These are phyloP conservation scores for Paecilomyces formosus DNA, from an alignment of 2,329 filamentous ascomycete species.

Conservation along the genomic window DNA sequence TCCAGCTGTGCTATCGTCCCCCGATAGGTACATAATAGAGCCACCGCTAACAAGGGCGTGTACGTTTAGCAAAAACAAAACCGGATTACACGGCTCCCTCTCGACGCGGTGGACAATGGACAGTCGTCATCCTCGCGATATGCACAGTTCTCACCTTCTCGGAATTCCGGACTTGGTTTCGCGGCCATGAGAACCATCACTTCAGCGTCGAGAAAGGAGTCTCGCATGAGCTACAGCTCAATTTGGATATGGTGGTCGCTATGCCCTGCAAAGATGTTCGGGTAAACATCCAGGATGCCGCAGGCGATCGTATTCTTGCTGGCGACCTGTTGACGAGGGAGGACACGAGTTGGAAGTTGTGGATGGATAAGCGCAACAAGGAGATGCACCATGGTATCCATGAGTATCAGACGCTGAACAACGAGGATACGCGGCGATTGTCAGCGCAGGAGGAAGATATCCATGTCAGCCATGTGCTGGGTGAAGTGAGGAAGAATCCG, in stretches of 20 bases:
- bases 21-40: not conserved
- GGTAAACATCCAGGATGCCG: constrained; percentile 93
- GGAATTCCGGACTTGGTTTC: constrained; percentile 77
- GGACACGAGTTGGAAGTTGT: constrained; percentile 71
- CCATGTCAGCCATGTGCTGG: constrained; percentile 86
- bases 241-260: constrained; percentile 82
- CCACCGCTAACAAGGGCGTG: not conserved
- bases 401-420: constrained; percentile 47
- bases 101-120: constrained; percentile 87
- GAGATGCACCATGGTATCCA: constrained; percentile 52
- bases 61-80: constrained; percentile 76
- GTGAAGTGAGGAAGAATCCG: constrained; percentile 61
- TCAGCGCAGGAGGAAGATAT: constrained; percentile 57
- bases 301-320: constrained; percentile 85
- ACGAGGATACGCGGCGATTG: constrained; percentile 53
- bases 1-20: not conserved
- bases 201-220: constrained; percentile 93
- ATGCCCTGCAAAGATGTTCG: constrained; percentile 89
- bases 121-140: constrained; percentile 68
- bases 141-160: constrained; percentile 68
- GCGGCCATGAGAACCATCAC: constrained; percentile 74
- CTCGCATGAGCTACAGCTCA: constrained; percentile 81
- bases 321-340: constrained; percentile 66
- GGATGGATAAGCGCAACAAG: constrained; percentile 62
- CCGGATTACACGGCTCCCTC: constrained; percentile 82